Base-by-base conservation (phyloP, 805 yeast genomes). In the Candida cerambycidarum region DNA sequence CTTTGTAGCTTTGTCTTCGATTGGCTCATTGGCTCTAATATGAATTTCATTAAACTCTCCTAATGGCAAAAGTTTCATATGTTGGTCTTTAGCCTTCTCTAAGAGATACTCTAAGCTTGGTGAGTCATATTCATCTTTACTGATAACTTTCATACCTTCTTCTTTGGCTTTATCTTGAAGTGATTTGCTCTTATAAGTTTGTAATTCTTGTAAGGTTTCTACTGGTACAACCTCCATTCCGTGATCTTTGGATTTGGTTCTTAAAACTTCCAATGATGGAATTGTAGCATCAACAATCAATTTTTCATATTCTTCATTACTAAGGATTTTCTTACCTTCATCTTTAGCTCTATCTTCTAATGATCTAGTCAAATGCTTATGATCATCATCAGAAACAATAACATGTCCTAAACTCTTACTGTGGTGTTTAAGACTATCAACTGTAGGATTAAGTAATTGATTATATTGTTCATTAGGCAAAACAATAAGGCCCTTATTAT, bases 391-490 rank as follows among this genome's bases (percentile, higher is more conserved):
- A 1, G 51, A 17, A 4, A 57, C 4, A 3, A 54, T 17, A 9
- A 38, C 43, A 17, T 34, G 34, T 14, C 43, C 29, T 16, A 32
- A 21, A 5, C 9, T 38, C 6, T 31, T 27, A 0, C 69, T 62
- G 25, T 59, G 55, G 12, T 47, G 48, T 19, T 46, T 55, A 40
- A 76, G 41, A 33, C 53, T 50, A 0, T 63, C 68, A 2, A 58
- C 14, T 13, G 57, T 33, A 8, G 75, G 69, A 15, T 48, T 45
- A 25, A 54, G 54, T 18, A 67, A 50, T 21, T 48, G 48, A 18
- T 62, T 58, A 36, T 56, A 68, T 32, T 58, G 60, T 2, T 52
- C 63, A 41, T 49, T 46, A 3, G 68, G 52, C 17, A 69, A 1
- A 1, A 49, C 36, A 4, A 34, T 35, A 12, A 33, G 5, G 34